Conservation (phyloP, 2,329 filamentous ascomycete species). For the Neurospora sp. region DNA sequence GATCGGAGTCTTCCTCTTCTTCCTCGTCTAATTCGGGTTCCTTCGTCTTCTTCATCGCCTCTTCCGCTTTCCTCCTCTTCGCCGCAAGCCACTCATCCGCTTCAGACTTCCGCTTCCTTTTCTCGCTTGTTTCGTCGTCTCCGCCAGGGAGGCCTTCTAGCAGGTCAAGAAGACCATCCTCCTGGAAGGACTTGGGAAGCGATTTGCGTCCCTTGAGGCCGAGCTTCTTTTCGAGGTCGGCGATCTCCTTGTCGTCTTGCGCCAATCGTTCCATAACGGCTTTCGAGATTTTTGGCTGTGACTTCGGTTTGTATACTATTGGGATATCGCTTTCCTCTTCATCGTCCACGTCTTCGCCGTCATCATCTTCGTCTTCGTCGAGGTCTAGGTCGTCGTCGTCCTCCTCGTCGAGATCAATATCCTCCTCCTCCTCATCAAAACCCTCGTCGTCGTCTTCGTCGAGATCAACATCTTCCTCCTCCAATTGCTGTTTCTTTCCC, state of each 20-base stretch:
- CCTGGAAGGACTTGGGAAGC: slow-evolving; percentile 60
- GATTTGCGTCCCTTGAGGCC: slow-evolving; percentile 65
- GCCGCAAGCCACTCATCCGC: slow-evolving; percentile 50
- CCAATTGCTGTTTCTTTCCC: slow-evolving; percentile 2
- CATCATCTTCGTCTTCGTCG: slow-evolving; percentile 18
- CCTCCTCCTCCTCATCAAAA: slow-evolving; percentile 16
- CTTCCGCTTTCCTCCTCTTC: slow-evolving; percentile 40
- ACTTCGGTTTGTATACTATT: slow-evolving; percentile 19
- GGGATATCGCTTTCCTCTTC: slow-evolving; percentile 14
- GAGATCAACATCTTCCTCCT: slow-evolving; percentile 1
- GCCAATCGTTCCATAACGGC: slow-evolving; percentile 53
- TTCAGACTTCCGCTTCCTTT: slow-evolving; percentile 50
- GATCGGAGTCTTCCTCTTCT: neutral
- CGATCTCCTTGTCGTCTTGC: slow-evolving; percentile 82
- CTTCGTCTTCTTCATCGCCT: slow-evolving; percentile 1
- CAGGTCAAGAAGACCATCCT: slow-evolving; percentile 75
- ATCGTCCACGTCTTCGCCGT: slow-evolving; percentile 15
- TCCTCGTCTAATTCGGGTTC: neutral
- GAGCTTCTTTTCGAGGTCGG: slow-evolving; percentile 74
- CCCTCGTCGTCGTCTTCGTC: slow-evolving; percentile 10
- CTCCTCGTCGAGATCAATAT: slow-evolving; percentile 22
- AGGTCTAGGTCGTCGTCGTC: slow-evolving; percentile 16
- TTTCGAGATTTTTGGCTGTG: slow-evolving; percentile 20
- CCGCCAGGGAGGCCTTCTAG: slow-evolving; percentile 55
- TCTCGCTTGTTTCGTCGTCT: slow-evolving; percentile 40